Percentiles rank a stretch among this genome's conserved stretches.
Conservation (phyloP, 331 rosid species). For the Rosa hybrid region DNA sequence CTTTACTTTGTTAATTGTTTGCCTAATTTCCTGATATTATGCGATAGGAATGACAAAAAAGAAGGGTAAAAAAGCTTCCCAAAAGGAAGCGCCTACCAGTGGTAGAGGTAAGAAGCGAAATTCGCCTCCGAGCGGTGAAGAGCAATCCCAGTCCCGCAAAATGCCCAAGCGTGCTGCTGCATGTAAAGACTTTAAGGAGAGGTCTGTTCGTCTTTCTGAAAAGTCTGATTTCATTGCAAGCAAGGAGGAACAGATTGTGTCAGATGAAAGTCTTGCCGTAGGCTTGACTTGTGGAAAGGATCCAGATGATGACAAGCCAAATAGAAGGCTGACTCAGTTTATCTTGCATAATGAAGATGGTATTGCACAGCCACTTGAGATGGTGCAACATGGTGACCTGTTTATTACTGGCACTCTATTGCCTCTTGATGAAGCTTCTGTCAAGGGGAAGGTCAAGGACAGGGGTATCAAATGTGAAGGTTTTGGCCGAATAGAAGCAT, state of each 20-base stretch:
- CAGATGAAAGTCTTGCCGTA: constrained; percentile 67
- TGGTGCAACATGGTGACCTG: constrained; percentile 73
- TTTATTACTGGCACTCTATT: constrained; percentile 72
- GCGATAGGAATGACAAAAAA: constrained; percentile 36
- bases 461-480: constrained; percentile 71
- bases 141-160: constrained; percentile 49
- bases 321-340: constrained; percentile 78
- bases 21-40: neutral
- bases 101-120: constrained; percentile 53
- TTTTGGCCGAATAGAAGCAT: constrained; percentile 84
- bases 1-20: neutral
- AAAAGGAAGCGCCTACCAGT: constrained; percentile 36
- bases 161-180: constrained; percentile 93
- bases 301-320: constrained; percentile 55
- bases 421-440: constrained; percentile 57
- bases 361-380: constrained; percentile 57
- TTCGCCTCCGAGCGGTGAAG: constrained; percentile 40
- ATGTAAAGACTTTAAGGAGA: constrained; percentile 64
- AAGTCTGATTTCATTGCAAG: constrained; percentile 55
- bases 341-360: constrained; percentile 73
- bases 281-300: constrained; percentile 50
- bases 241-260: constrained; percentile 61
- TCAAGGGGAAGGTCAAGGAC: constrained; percentile 69
- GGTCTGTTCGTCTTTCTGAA: constrained; percentile 43
- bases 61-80: constrained; percentile 24